A percentile compares a stretch with the other conserved stretches of the same genome.
These are phyloP conservation scores for Knoxia roxburghii DNA, from an alignment of 257 asterid species.

Conservation along the genomic window DNA sequence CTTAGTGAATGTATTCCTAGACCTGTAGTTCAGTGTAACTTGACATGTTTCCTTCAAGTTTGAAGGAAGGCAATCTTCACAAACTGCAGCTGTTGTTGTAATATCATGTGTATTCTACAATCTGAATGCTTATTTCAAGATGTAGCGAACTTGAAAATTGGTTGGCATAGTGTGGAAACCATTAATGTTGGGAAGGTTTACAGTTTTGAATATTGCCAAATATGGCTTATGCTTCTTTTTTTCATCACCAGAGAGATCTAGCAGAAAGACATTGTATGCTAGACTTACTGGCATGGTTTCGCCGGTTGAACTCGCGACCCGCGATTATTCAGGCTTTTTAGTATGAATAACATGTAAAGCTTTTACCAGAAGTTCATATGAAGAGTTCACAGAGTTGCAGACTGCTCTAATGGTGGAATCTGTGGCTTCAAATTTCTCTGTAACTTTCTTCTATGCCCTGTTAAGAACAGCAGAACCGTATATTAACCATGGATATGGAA, in stretches of 20 bases:
- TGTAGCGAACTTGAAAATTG: not conserved
- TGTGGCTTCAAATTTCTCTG: no score
- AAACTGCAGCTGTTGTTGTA: conserved; percentile 11
- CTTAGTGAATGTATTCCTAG: not conserved
- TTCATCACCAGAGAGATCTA: not conserved
- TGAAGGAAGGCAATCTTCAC: not conserved
- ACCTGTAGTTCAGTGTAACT: not conserved
- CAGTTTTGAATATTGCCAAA: not conserved
- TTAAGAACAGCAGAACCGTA: no score
- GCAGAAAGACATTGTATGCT: not conserved
- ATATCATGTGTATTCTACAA: not conserved
- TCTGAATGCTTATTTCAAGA: not conserved
- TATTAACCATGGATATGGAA: not conserved
- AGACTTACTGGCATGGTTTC: not conserved
- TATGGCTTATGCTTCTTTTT: not conserved
- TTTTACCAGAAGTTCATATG: not conserved
- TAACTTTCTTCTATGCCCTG: no score
- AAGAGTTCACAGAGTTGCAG: no score
- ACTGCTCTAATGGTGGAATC: no score
- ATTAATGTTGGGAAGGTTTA: no score
- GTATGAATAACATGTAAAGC: not conserved
- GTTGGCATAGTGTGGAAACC: no score
- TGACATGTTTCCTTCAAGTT: not conserved
- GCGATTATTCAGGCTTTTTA: no score
- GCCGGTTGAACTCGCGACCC: no score